Evolutionary conservation across 305 asterid species (phyloP).

Genomic region (Fraxinus floribunda): DNA sequence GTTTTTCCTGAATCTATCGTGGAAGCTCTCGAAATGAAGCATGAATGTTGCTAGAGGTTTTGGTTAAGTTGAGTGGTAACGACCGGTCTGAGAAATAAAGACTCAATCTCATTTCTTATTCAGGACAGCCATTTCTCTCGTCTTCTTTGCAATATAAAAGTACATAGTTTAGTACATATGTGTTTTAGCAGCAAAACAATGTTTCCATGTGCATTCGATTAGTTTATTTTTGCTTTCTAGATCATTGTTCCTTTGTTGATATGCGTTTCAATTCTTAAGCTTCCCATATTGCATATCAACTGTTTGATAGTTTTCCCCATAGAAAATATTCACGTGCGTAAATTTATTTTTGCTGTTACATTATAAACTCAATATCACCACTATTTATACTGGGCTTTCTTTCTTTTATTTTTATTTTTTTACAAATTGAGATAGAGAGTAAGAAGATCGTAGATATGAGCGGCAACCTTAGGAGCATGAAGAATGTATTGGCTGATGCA

Average conservation of each 20-base stretch:
- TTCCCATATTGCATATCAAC: constrained; percentile 15
- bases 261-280: neutral
- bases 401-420: neutral
- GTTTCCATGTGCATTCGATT: neutral
- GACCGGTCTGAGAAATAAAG: neutral
- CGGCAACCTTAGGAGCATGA: constrained; percentile 57
- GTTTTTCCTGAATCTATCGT: neutral
- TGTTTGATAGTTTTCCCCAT: constrained; percentile 21
- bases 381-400: constrained; percentile 1
- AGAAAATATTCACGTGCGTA: neutral
- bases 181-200: neutral
- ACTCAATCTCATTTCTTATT: neutral
- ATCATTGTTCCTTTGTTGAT: neutral
- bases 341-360: neutral
- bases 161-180: neutral
- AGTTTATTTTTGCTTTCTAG: neutral
- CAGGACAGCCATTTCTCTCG: neutral
- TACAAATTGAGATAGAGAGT: neutral
- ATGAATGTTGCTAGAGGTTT: neutral
- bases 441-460: constrained; percentile 28
- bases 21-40: neutral
- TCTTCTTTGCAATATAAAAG: neutral
- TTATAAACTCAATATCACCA: neutral
- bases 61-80: neutral
- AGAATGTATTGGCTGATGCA: constrained; percentile 63